Percentiles rank a stretch among this genome's conserved stretches.
These are phyloP conservation scores for Chlamydomonas asymmetrica DNA, from an alignment of 139 green algal species.

Conservation along the genomic window DNA sequence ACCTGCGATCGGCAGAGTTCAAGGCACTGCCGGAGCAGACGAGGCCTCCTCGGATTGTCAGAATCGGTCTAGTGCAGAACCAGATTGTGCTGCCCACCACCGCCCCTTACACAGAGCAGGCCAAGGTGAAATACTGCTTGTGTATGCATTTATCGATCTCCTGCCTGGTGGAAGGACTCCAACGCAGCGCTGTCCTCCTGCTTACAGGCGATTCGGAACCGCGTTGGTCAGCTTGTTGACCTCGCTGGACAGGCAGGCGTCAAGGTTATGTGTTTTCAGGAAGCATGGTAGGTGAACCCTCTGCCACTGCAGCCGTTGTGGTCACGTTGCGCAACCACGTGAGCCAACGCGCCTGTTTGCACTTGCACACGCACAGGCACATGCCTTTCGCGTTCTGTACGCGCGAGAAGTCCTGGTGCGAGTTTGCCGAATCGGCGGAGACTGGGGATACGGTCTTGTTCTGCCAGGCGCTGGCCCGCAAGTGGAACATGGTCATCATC, in stretches of 20 bases:
- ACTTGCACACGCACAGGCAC: conserved; percentile 50
- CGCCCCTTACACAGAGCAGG: conserved; percentile 81
- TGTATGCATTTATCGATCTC: neutral
- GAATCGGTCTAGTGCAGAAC: conserved; percentile 91
- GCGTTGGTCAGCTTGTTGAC: conserved; percentile 69
- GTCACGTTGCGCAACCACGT: neutral
- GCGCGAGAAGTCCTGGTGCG: conserved; percentile 88
- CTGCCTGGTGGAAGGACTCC: neutral
- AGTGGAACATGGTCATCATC: conserved; percentile 87
- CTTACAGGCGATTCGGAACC: conserved; percentile 65
- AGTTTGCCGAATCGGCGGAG: conserved; percentile 90
- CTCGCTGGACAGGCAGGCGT: conserved; percentile 75
- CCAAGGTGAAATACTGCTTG: conserved; percentile 8
- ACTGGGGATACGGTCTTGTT: conserved; percentile 55
- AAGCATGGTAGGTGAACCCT: conserved; percentile 72
- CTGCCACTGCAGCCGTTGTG: neutral
- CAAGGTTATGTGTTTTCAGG: conserved; percentile 94
- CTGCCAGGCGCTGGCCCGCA: conserved; percentile 48
- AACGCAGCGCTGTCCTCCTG: neutral
- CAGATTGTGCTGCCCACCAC: conserved; percentile 75
- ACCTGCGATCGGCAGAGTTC: conserved; percentile 80
- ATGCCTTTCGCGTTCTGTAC: conserved; percentile 99
- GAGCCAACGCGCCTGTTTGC: neutral
- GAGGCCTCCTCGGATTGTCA: conserved; percentile 68
- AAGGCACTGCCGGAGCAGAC: conserved; percentile 80